Evolutionary conservation across 805 yeast species (phyloP).

Genomic region (Saturnispora hagleri): DNA sequence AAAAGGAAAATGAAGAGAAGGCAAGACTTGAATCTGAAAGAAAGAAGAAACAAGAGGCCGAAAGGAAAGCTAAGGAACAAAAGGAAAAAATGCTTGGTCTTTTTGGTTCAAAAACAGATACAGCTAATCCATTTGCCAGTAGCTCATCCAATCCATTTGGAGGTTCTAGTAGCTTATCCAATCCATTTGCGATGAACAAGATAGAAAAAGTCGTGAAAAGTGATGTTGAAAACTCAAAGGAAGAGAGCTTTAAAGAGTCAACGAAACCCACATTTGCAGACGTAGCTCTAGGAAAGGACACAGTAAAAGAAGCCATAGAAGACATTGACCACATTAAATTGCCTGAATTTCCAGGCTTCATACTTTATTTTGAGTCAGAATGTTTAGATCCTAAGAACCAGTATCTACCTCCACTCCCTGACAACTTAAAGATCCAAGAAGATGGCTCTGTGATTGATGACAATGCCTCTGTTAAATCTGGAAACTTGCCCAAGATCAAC

Average conservation of each 20-base stretch:
- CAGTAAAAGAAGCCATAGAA: background rate
- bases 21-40: conserved; percentile 35
- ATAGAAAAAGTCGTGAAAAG: background rate
- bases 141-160: conserved; percentile 28
- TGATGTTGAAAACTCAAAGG: background rate
- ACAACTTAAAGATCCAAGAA: conserved; percentile 17
- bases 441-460: conserved; percentile 11
- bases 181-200: conserved; percentile 17
- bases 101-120: conserved; percentile 13
- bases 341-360: conserved; percentile 55
- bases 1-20: conserved; percentile 33
- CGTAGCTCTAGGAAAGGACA: background rate
- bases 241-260: background rate
- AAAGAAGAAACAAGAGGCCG: conserved; percentile 33
- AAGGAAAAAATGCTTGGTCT: conserved; percentile 29
- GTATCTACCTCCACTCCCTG: conserved; percentile 37
- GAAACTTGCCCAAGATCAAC: conserved; percentile 15
- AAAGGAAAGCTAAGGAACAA: conserved; percentile 33
- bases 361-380: conserved; percentile 68
- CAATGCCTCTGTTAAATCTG: conserved; percentile 7
- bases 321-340: conserved; percentile 16
- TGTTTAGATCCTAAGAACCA: conserved; percentile 42
- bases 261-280: conserved; percentile 6
- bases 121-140: conserved; percentile 14
- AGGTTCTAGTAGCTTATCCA: conserved; percentile 1